A percentile compares a stretch with the other conserved stretches of the same genome.
Evolutionary conservation across 352 stramenopile genomes (phyloP).

Genomic region (Pythium coloratum): DNA sequence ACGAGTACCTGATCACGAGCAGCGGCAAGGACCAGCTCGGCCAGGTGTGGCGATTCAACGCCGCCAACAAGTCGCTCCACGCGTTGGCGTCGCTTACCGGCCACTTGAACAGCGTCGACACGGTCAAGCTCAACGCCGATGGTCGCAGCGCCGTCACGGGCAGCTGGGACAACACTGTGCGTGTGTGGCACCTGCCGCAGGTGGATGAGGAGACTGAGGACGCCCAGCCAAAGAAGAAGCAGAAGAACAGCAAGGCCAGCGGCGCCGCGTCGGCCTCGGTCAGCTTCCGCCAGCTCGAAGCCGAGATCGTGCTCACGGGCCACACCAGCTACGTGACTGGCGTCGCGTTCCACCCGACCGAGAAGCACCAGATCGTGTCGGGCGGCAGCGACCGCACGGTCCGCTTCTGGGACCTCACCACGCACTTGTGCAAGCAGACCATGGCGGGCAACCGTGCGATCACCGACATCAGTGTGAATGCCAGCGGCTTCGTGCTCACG

Average conservation of each 20-base stretch:
- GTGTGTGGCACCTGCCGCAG: conserved; percentile 52
- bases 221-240: conserved; percentile 63
- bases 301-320: conserved; percentile 71
- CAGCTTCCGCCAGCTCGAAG: conserved; percentile 72
- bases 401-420: conserved; percentile 77
- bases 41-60: conserved; percentile 64
- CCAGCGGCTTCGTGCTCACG: conserved; percentile 64
- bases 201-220: conserved; percentile 27
- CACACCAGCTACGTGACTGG: conserved; percentile 79
- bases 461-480: conserved; percentile 70
- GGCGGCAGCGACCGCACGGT: conserved; percentile 70
- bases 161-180: conserved; percentile 87
- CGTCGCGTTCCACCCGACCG: conserved; percentile 64
- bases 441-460: conserved; percentile 76
- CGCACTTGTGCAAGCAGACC: conserved; percentile 70
- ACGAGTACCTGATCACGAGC: conserved; percentile 65
- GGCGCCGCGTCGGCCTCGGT: conserved; percentile 28
- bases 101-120: conserved; percentile 84
- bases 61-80: conserved; percentile 38
- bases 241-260: conserved; percentile 44
- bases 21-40: conserved; percentile 79
- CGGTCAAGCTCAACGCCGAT: conserved; percentile 38
- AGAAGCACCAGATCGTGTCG: conserved; percentile 59
- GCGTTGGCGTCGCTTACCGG: conserved; percentile 58
- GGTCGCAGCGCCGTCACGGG: conserved; percentile 56